Conservation (phyloP, 1,284 basidiomycete genomes). For the Heterobasidion irregulare region DNA sequence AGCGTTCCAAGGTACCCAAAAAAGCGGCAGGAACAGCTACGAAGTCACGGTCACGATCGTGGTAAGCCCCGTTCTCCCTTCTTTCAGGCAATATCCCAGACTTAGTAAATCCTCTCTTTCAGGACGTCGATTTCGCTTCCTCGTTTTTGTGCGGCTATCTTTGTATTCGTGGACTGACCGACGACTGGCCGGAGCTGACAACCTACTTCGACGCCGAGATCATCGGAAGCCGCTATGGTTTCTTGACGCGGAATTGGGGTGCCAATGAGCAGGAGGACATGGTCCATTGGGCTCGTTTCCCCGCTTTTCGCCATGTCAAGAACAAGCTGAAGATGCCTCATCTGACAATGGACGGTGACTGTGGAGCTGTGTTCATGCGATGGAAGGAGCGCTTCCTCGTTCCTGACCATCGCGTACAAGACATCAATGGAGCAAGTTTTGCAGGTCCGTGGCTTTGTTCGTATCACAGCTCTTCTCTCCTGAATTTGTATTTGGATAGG, state of each 20-base stretch:
- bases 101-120: conserved; percentile 1
- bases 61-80: conserved; percentile 35
- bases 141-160: conserved; percentile 85
- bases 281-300: conserved; percentile 87
- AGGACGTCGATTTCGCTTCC: conserved; percentile 78
- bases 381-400: conserved; percentile 97
- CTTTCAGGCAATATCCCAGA: not conserved
- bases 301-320: conserved; percentile 76
- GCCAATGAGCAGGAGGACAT: conserved; percentile 84
- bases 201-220: conserved; percentile 92
- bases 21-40: conserved; percentile 78
- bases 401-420: conserved; percentile 87
- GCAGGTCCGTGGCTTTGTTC: conserved; percentile 52
- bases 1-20: conserved; percentile 73
- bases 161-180: conserved; percentile 80
- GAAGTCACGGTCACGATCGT: conserved; percentile 79
- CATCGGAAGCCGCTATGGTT: conserved; percentile 81
- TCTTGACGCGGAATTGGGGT: conserved; percentile 80
- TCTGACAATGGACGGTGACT: conserved; percentile 68
- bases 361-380: conserved; percentile 83
- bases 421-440: conserved; percentile 94
- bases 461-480: conserved; percentile 6
- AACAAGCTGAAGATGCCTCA: conserved; percentile 68
- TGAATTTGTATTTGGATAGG: conserved; percentile 30
- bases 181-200: conserved; percentile 61